These are phyloP conservation scores for Cercophora samala DNA, from an alignment of 495 filamentous ascomycete genomes.

Conservation along the genomic window DNA sequence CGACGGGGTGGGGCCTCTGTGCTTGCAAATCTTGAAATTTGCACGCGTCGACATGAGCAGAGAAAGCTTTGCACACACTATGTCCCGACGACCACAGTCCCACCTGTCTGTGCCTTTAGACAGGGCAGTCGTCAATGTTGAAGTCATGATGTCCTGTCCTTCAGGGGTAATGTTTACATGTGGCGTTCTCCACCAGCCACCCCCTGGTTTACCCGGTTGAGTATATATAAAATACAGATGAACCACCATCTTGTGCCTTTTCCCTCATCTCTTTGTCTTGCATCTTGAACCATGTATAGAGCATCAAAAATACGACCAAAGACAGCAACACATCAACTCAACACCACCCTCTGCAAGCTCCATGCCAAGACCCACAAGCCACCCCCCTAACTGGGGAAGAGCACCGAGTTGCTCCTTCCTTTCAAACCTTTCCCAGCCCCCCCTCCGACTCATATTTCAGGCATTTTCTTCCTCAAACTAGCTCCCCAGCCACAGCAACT, in stretches of 20 bases:
- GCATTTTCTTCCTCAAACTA: too few relatives aligned
- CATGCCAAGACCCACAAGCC: neutral
- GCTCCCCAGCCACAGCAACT: too few relatives aligned
- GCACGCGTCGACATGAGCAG: neutral
- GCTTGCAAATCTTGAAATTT: neutral
- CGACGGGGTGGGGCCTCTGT: neutral
- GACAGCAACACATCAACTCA: neutral
- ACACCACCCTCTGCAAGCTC: neutral
- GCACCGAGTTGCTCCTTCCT: neutral
- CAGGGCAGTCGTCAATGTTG: neutral
- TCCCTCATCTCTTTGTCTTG: neutral
- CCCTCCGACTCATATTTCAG: too few relatives aligned
- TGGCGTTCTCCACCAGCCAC: neutral
- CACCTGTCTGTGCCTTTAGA: too few relatives aligned
- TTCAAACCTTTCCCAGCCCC: neutral
- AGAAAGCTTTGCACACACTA: neutral
- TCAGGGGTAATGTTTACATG: neutral
- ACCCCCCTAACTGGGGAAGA: neutral
- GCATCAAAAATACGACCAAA: neutral
- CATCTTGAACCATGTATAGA: neutral
- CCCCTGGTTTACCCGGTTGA: neutral
- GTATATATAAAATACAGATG: neutral
- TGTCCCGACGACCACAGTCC: neutral
- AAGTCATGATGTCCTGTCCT: neutral
- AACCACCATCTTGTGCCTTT: neutral